These are phyloP conservation scores for Beta vulgaris DNA, from an alignment of 148 eudicot genomes.

Conservation along the genomic window DNA sequence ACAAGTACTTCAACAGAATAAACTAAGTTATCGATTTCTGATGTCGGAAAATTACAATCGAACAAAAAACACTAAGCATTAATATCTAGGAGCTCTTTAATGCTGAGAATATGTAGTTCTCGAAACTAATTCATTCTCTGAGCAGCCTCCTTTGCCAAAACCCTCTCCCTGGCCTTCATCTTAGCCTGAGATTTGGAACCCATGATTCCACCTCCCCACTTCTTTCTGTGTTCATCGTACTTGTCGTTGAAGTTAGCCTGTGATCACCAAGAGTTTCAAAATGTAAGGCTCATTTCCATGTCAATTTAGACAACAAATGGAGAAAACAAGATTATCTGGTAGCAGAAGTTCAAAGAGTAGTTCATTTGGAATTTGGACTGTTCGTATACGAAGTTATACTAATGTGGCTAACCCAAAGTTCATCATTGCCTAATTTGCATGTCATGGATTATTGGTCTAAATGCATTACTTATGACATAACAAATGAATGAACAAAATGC, in stretches of 20 bases:
- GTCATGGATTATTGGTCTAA: no score
- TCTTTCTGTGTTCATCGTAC: conserved; percentile 82
- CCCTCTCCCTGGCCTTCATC: conserved; percentile 81
- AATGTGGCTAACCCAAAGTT: background rate
- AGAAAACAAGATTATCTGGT: no score
- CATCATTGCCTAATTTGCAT: no score
- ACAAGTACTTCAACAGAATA: conserved; percentile 14
- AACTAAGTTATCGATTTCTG: conserved; percentile 23
- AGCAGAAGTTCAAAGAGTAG: no score
- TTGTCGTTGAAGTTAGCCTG: conserved; percentile 97
- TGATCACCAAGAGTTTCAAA: background rate
- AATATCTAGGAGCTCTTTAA: conserved; percentile 19
- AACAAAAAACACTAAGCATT: conserved; percentile 7
- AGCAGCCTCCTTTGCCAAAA: conserved; percentile 87
- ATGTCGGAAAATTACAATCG: conserved; percentile 9
- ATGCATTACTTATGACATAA: no score
- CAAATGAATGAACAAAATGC: no score
- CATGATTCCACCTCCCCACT: conserved; percentile 98
- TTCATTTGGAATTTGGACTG: no score
- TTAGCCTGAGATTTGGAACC: conserved; percentile 93
- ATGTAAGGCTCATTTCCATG: background rate
- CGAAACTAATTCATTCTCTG: conserved; percentile 59
- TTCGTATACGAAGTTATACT: background rate
- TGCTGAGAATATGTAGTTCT: no score
- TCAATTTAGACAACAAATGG: background rate